Percentiles rank a stretch among this genome's conserved stretches.
These are phyloP conservation scores for Pseudogymnoascus sp. DNA, from an alignment of 2,329 filamentous ascomycete species.

Conservation along the genomic window DNA sequence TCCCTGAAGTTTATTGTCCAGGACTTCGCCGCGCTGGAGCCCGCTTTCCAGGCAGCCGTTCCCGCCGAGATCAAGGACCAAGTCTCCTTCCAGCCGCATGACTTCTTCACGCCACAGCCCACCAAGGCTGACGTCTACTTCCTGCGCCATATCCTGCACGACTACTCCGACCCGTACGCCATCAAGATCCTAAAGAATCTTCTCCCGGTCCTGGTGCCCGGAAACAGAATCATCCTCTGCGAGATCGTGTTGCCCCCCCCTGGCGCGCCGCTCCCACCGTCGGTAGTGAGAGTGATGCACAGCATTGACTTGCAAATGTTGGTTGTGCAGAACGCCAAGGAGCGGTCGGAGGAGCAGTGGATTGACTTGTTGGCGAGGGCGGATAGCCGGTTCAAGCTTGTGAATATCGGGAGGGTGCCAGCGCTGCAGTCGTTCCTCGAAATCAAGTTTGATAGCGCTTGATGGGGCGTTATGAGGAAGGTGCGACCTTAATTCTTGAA, in stretches of 20 bases:
- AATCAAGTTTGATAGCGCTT: neutral
- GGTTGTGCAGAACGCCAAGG: constrained; percentile 40
- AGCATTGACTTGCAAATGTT: constrained; percentile 42
- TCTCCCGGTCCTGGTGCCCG: constrained; percentile 33
- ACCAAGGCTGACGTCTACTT: constrained; percentile 36
- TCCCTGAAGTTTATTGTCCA: constrained; percentile 22
- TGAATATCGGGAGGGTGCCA: neutral
- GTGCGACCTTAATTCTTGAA: neutral
- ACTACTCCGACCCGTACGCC: constrained; percentile 36
- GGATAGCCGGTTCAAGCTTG: neutral
- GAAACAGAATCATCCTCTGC: constrained; percentile 23
- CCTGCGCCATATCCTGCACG: constrained; percentile 39
- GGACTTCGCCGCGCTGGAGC: constrained; percentile 30
- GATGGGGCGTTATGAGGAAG: neutral
- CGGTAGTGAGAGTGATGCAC: constrained; percentile 32
- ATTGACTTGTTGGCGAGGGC: constrained; percentile 37
- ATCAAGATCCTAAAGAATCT: constrained; percentile 30
- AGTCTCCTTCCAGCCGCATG: constrained; percentile 30
- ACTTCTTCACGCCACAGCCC: constrained; percentile 37
- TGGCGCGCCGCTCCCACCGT: constrained; percentile 25
- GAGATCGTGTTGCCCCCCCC: constrained; percentile 10
- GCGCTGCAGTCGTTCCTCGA: neutral
- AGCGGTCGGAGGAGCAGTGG: constrained; percentile 38
- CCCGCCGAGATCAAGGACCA: constrained; percentile 14
- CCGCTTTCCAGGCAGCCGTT: constrained; percentile 20